Evolutionary conservation across 2,329 filamentous ascomycete genomes (phyloP).

Genomic region (Chrysoporthe cubensis): DNA sequence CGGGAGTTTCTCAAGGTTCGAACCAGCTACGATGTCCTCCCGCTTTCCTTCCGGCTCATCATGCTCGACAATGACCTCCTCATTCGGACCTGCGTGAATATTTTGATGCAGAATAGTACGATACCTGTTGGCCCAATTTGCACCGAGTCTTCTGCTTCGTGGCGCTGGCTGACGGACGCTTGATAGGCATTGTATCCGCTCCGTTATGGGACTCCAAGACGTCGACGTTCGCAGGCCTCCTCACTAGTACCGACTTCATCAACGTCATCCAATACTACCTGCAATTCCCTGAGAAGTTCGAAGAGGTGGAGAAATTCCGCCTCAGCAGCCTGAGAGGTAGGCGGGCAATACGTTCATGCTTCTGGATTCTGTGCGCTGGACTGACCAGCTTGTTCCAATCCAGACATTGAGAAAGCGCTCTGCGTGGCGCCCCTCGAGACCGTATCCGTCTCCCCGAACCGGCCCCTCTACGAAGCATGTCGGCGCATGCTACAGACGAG

Average conservation of each 20-base stretch:
- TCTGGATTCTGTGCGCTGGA: conserved; percentile 12
- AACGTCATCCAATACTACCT: conserved; percentile 99
- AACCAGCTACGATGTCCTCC: conserved; percentile 96
- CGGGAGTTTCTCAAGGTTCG: conserved; percentile 95
- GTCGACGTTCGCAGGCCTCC: conserved; percentile 88
- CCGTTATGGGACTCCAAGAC: conserved; percentile 95
- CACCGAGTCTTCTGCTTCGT: neutral
- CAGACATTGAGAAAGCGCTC: conserved; percentile 94
- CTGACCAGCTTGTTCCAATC: conserved; percentile 15
- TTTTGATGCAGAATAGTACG: conserved; percentile 91
- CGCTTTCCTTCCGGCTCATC: conserved; percentile 93
- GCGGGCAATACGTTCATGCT: conserved; percentile 32
- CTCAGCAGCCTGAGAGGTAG: conserved; percentile 88
- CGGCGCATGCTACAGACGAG: conserved; percentile 92
- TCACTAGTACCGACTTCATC: conserved; percentile 97
- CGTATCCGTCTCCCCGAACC: conserved; percentile 89
- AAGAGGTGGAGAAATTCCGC: conserved; percentile 90
- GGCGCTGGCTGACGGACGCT: conserved; percentile 19
- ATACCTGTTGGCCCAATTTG: conserved; percentile 4
- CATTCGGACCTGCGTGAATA: conserved; percentile 96
- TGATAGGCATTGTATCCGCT: conserved; percentile 89
- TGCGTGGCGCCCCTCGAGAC: conserved; percentile 91
- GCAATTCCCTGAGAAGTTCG: conserved; percentile 89
- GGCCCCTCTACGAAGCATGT: conserved; percentile 92
- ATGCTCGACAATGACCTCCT: conserved; percentile 93